Evolutionary conservation across 1,139 yeast genomes (phyloP).

Genomic region (Yamadazyma diospyri): DNA sequence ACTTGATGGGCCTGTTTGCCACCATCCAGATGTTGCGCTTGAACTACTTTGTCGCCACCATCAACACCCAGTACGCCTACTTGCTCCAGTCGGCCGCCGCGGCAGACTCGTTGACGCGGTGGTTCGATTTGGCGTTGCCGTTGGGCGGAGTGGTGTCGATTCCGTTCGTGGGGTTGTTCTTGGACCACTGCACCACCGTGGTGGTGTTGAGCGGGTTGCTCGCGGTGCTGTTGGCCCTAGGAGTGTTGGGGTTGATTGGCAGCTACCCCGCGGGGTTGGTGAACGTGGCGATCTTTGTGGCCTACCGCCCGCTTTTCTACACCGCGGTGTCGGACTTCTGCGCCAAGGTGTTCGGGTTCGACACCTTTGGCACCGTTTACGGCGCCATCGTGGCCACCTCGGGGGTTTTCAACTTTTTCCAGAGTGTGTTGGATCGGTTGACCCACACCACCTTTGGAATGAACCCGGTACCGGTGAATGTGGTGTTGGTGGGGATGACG

Average conservation of each 20-base stretch:
- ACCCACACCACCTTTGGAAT: slow-evolving; percentile 39
- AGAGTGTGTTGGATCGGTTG: slow-evolving; percentile 34
- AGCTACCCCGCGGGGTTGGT: slow-evolving; percentile 27
- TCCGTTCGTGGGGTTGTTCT: slow-evolving; percentile 40
- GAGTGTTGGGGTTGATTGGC: slow-evolving; percentile 36
- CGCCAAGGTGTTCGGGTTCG: slow-evolving; percentile 48
- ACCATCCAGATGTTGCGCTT: slow-evolving; percentile 43
- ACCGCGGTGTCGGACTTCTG: slow-evolving; percentile 44
- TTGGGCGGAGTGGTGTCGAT: slow-evolving; percentile 42
- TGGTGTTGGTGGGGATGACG: slow-evolving; percentile 25
- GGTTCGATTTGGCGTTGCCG: slow-evolving; percentile 45
- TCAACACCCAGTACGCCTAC: slow-evolving; percentile 42
- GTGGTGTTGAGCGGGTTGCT: slow-evolving; percentile 29
- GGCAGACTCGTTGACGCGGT: slow-evolving; percentile 31
- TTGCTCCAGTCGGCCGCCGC: slow-evolving; percentile 25
- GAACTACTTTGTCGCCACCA: slow-evolving; percentile 46
- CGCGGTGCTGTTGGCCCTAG: slow-evolving; percentile 30
- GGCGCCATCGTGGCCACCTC: slow-evolving; percentile 43
- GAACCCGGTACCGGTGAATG: slow-evolving; percentile 43
- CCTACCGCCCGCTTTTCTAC: slow-evolving; percentile 44
- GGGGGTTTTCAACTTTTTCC: slow-evolving; percentile 38
- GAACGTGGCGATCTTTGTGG: slow-evolving; percentile 38
- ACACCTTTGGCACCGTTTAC: slow-evolving; percentile 46
- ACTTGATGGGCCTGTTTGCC: slow-evolving; percentile 35
- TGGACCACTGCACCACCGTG: slow-evolving; percentile 37